Percentiles rank a stretch among this genome's conserved stretches.
Conservation (phyloP, 805 yeast genomes). For the Komagataella pastoris region DNA sequence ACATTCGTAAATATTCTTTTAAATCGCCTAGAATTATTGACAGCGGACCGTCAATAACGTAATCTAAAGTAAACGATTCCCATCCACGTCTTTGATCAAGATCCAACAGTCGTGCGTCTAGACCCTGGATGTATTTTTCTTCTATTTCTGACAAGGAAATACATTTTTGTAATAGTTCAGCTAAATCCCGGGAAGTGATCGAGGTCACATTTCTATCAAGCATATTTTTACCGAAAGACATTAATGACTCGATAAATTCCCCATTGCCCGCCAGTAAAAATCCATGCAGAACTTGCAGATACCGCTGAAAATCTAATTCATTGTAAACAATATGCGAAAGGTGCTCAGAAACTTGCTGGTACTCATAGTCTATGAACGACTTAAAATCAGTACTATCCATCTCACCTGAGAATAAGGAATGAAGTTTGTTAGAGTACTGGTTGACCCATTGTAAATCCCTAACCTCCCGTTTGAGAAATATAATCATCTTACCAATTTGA, state of each 20-base stretch:
- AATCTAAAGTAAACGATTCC: conserved; percentile 88
- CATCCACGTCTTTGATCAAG: conserved; percentile 66
- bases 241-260: conserved; percentile 66
- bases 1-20: conserved; percentile 60
- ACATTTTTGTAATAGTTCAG: conserved; percentile 52
- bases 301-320: conserved; percentile 34
- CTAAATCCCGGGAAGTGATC: conserved; percentile 52
- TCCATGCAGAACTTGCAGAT: conserved; percentile 49
- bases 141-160: conserved; percentile 39
- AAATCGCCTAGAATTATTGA: conserved; percentile 40
- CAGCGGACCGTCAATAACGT: conserved; percentile 37
- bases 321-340: conserved; percentile 35
- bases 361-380: conserved; percentile 24
- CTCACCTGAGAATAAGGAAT: not conserved
- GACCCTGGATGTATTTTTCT: conserved; percentile 28
- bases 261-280: conserved; percentile 62
- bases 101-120: conserved; percentile 78
- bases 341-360: conserved; percentile 37
- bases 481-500: conserved; percentile 61
- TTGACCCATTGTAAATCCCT: conserved; percentile 55
- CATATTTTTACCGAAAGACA: conserved; percentile 36
- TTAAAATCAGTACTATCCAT: not conserved
- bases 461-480: conserved; percentile 53
- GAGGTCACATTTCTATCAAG: conserved; percentile 50
- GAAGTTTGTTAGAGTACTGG: conserved; percentile 12